Evolutionary conservation across 345 rosid species (phyloP).

Genomic region (Populus alba): DNA sequence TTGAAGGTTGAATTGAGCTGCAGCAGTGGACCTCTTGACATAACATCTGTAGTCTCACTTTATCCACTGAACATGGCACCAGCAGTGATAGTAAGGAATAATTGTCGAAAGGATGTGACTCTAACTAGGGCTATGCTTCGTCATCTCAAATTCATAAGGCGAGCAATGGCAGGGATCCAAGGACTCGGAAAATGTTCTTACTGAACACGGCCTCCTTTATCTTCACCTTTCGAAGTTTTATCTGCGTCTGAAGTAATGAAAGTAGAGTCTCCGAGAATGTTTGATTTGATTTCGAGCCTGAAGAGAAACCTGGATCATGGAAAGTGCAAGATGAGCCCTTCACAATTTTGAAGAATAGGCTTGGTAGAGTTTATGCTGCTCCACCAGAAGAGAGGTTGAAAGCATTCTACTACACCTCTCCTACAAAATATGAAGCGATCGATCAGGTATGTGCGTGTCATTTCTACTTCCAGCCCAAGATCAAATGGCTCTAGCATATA

Average conservation of each 20-base stretch:
- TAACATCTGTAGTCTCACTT: slow-evolving; percentile 61
- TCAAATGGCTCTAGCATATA: not conserved
- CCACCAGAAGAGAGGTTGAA: slow-evolving; percentile 73
- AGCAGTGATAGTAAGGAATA: slow-evolving; percentile 69
- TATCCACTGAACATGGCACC: slow-evolving; percentile 77
- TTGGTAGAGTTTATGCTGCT: slow-evolving; percentile 76
- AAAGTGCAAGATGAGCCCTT: slow-evolving; percentile 52
- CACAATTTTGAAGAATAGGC: slow-evolving; percentile 55
- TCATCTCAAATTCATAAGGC: slow-evolving; percentile 60
- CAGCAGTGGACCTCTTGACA: slow-evolving; percentile 53
- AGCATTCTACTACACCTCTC: slow-evolving; percentile 58
- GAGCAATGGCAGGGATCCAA: slow-evolving; percentile 55
- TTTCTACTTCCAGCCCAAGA: not conserved
- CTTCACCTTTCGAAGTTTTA: slow-evolving; percentile 70
- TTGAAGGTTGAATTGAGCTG: slow-evolving; percentile 74
- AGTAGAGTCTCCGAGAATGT: slow-evolving; percentile 62
- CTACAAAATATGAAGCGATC: slow-evolving; percentile 79
- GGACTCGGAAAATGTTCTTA: slow-evolving; percentile 66
- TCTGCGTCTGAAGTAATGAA: slow-evolving; percentile 85
- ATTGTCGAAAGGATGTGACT: slow-evolving; percentile 55
- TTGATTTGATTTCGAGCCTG: slow-evolving; percentile 44
- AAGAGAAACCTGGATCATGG: slow-evolving; percentile 69
- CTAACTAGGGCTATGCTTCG: slow-evolving; percentile 71
- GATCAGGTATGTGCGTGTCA: slow-evolving; percentile 60
- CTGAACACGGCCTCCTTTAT: slow-evolving; percentile 60